Percentiles rank a stretch among this genome's conserved stretches.
Conservation (phyloP, 2,329 filamentous ascomycete species). For the Xylaria arbuscula region DNA sequence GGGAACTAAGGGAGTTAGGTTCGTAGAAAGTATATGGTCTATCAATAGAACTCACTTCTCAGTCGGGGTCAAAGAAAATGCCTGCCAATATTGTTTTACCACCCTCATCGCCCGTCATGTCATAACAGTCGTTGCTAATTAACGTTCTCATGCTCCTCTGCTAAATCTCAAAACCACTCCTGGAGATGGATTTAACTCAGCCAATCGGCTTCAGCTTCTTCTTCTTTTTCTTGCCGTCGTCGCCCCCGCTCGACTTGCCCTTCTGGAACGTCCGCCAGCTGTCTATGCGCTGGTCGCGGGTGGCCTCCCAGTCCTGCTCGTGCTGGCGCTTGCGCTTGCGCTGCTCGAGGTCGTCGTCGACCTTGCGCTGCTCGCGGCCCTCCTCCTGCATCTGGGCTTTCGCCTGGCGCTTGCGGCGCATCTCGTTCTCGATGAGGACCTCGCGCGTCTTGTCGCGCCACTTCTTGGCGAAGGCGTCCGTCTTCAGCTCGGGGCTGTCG, state of each 20-base stretch:
- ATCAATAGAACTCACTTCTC: constrained; percentile 52
- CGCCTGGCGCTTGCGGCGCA: constrained; percentile 82
- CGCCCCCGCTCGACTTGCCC: constrained; percentile 64
- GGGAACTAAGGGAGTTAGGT: constrained; percentile 52
- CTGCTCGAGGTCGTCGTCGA: constrained; percentile 84
- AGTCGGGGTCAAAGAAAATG: constrained; percentile 32
- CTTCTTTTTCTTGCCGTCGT: constrained; percentile 70
- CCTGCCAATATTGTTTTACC: constrained; percentile 17
- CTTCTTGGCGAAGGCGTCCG: constrained; percentile 81
- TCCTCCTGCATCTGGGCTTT: constrained; percentile 98
- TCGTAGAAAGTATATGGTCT: constrained; percentile 48
- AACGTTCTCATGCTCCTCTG: constrained; percentile 21
- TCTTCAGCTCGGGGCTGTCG: constrained; percentile 87
- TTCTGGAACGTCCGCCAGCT: constrained; percentile 96
- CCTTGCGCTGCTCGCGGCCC: constrained; percentile 85
- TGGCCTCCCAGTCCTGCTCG: constrained; percentile 95
- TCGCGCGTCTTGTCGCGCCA: constrained; percentile 92
- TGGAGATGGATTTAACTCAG: constrained; percentile 49
- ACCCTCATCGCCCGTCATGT: constrained; percentile 27
- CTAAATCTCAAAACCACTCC: constrained; percentile 18
- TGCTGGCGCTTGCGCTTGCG: constrained; percentile 89
- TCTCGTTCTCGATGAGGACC: constrained; percentile 93
- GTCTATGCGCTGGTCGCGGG: constrained; percentile 87
- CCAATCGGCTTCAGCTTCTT: constrained; percentile 77
- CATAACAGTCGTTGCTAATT: constrained; percentile 10